Conservation (phyloP, 176 grass and related monocot species). For the Alloteropsis semialata region DNA sequence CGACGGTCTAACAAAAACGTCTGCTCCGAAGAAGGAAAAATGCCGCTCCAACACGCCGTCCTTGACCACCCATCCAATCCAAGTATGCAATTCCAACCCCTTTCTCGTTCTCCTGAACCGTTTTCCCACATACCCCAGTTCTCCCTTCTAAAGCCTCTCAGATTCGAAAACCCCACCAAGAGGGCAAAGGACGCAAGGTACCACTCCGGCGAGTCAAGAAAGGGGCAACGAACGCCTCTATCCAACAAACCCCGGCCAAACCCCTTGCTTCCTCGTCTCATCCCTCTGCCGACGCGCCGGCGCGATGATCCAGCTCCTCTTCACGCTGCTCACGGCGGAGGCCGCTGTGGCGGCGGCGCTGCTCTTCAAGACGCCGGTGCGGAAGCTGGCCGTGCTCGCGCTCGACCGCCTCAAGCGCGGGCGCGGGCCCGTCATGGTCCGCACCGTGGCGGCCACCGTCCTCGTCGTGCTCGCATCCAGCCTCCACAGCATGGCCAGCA, state of each 20-base stretch:
- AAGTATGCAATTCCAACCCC: too few relatives aligned
- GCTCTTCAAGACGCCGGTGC: constrained; percentile 76
- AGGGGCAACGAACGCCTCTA: too few relatives aligned
- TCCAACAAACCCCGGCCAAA: background rate
- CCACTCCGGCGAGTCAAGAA: too few relatives aligned
- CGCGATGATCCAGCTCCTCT: constrained; percentile 83
- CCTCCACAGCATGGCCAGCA: constrained; percentile 77
- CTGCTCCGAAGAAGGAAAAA: too few relatives aligned
- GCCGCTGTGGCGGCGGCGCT: constrained; percentile 39
- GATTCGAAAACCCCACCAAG: too few relatives aligned
- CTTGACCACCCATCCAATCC: too few relatives aligned
- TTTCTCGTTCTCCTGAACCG: too few relatives aligned
- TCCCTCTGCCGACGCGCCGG: background rate
- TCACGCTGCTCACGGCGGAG: constrained; percentile 66
- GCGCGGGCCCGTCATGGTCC: constrained; percentile 64
- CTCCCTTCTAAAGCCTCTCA: too few relatives aligned
- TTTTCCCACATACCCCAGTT: too few relatives aligned
- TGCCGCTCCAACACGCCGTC: too few relatives aligned
- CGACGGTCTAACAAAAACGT: too few relatives aligned
- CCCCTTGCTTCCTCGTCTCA: background rate
- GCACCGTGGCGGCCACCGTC: constrained; percentile 74
- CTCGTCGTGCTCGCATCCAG: constrained; percentile 65
- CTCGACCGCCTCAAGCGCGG: constrained; percentile 80
- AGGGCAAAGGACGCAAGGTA: too few relatives aligned
- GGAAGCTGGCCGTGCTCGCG: constrained; percentile 49